Base-by-base conservation (phyloP, 106 monocot genomes). In the Hemerocallis citrina region DNA sequence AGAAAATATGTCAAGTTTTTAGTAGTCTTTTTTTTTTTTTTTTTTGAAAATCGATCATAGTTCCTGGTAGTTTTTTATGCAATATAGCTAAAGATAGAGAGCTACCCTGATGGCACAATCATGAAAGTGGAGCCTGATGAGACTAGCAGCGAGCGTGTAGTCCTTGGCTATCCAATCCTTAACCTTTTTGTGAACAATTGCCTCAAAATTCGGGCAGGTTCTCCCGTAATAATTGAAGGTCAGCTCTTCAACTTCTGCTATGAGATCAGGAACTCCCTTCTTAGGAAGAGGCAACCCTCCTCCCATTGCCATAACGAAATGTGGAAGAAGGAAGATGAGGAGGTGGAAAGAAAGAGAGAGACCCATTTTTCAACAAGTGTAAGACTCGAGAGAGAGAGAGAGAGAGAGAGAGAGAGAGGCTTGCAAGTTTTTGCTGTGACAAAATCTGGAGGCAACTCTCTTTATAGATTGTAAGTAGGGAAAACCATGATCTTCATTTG, bases 21-120 rank as follows among this genome's bases (percentile, higher is more conserved):
- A n/a, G n/a, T n/a, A n/a, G n/a, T n/a, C n/a, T n/a, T n/a, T n/a
- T n/a, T n/a, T n/a, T n/a, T n/a, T n/a, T n/a, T n/a, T n/a, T n/a
- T n/a, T n/a, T n/a, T n/a, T n/a, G n/a, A n/a, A n/a, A n/a, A n/a
- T n/a, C n/a, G n/a, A n/a, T n/a, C n/a, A n/a, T n/a, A n/a, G n/a
- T n/a, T n/a, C n/a, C n/a, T n/a, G n/a, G n/a, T n/a, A n/a, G n/a
- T n/a, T n/a, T n/a, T n/a, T n/a, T n/a, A n/a, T n/a, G n/a, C n/a
- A n/a, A 54, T 2, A 24, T n/a, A 54, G 0, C 10, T 1, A 52
- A 15, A 52, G 30, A 52, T 14, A 54, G 54, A 11, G 22, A 29
- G 30, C 13, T 72, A 89, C 92, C 72, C 81, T 64, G 27, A 79
- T 62, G 14, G 75, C 69, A 20, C 85, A 88, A 62, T 93, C 92